These are phyloP conservation scores for Colletotrichum lentis DNA, from an alignment of 2,329 filamentous ascomycete genomes.

Conservation along the genomic window DNA sequence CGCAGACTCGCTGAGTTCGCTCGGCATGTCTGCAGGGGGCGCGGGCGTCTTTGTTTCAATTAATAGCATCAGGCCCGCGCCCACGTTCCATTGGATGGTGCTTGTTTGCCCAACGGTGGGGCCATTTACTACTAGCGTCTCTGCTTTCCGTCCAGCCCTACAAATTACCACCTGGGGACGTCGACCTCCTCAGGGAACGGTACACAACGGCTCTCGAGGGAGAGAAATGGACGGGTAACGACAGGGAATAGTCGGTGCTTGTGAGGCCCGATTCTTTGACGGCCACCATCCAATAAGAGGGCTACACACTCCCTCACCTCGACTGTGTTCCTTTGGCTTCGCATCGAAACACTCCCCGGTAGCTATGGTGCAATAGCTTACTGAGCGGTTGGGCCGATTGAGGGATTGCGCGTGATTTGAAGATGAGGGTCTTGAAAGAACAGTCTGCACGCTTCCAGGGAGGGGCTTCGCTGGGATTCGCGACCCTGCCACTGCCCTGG, in stretches of 20 bases:
- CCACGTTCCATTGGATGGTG: constrained; percentile 28
- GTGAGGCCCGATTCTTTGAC: neutral
- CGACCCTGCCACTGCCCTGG: constrained; percentile 23
- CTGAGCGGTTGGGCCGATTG: neutral
- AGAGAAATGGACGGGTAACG: neutral
- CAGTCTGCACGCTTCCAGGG: constrained; percentile 2
- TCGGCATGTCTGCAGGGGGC: constrained; percentile 24
- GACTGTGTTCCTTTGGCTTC: neutral
- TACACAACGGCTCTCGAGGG: neutral
- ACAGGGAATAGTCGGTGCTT: neutral
- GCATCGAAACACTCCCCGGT: constrained; percentile 1
- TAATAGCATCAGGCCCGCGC: constrained; percentile 24
- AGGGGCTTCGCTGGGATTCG: constrained; percentile 9
- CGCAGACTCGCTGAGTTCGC: neutral
- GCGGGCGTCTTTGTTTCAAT: constrained; percentile 29
- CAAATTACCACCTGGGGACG: neutral
- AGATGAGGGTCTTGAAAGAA: neutral
- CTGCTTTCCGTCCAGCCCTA: constrained; percentile 32
- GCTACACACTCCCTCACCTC: neutral
- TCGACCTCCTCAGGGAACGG: no score
- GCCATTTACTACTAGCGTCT: constrained; percentile 6
- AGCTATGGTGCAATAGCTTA: constrained; percentile 18
- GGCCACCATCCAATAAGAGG: neutral
- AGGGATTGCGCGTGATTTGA: neutral
- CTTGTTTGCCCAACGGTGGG: constrained; percentile 27